These are phyloP conservation scores for Phaeodactylum tricornutum DNA, from an alignment of 108 stramenopile species.

Conservation along the genomic window DNA sequence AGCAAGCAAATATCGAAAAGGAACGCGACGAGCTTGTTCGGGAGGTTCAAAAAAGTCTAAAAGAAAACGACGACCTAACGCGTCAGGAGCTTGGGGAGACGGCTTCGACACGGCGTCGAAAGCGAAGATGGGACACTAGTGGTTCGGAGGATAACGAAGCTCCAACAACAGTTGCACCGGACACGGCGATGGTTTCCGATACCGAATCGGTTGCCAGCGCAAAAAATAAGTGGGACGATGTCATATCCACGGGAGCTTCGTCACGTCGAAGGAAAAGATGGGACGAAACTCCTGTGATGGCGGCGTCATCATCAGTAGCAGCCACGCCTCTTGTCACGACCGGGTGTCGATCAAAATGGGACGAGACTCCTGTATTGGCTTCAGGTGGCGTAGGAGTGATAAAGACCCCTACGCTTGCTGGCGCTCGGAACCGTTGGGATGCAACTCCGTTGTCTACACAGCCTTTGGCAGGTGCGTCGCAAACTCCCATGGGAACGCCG, in stretches of 20 bases:
- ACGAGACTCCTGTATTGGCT: constrained; percentile 67
- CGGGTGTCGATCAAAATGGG: constrained; percentile 46
- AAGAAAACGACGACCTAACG: constrained; percentile 10
- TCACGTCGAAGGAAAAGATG: constrained; percentile 73
- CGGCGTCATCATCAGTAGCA: constrained; percentile 18
- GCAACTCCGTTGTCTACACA: constrained; percentile 55
- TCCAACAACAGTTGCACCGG: constrained; percentile 9
- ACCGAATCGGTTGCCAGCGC: constrained; percentile 32
- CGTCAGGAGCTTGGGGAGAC: constrained; percentile 8
- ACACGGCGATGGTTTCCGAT: constrained; percentile 47
- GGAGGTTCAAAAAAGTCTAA: constrained; percentile 20
- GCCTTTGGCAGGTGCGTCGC: constrained; percentile 14
- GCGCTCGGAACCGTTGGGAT: constrained; percentile 59
- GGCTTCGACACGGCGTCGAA: constrained; percentile 19
- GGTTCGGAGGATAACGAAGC: constrained; percentile 2
- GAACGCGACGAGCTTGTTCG: constrained; percentile 56
- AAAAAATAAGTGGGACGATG: constrained; percentile 68
- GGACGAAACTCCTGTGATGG: constrained; percentile 82
- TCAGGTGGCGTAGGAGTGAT: constrained; percentile 24
- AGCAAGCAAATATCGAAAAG: constrained; percentile 52
- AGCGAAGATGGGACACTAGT: constrained; percentile 74
- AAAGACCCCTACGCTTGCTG: constrained; percentile 19
- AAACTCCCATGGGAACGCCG: constrained; percentile 44
- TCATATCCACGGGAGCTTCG: constrained; percentile 12
- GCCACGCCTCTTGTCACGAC: constrained; percentile 30